Evolutionary conservation across 78 protist species (phyloP), one percentile per base, ranked within the genome.

Genomic region (Cavenderia fasciculata): DNA sequence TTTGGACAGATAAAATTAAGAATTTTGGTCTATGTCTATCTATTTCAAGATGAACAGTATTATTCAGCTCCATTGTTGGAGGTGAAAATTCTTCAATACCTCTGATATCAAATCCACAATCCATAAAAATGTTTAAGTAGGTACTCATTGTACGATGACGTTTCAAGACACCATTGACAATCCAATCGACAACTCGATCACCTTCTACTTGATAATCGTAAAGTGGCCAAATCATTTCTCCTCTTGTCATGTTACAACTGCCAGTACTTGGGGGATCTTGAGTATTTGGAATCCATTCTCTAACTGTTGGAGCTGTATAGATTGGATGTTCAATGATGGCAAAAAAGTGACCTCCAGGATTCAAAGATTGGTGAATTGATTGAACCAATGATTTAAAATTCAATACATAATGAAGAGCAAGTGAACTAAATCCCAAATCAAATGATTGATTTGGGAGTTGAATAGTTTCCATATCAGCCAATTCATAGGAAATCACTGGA

Each of bases 281-380:
- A 25, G 4, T 56, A 21, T 46, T n/a, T 14, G n/a, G 12, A 4
- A 0, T n/a, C 5, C 41, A 69, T 1, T 23, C 4, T 47, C 33
- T 54, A 25, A 36, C 23, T 4, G 54, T 38, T 59, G 86, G 34
- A 25, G 66, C 62, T 1, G 65, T n/a, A 41, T 41, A 61, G 31
- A 75, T 75, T 18, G 86, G 86, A 75, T 75, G 86, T 44, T 75
- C 86, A 18, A 57, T 38, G 14, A 59, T 31, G 21, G 59, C 41
- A 1, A 75, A n/a, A 14, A 75, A 46, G 8, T 29, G 12, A 31
- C 62, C 71, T 44, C 59, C 59, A 2, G 14, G 14, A n/a, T 56
- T 43, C 23, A 75, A 31, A 29, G 62, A 57, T 25, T 21, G 34
- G 44, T 59, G 33, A 12, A 75, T 21, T 2, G 25, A 8, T 1